A percentile compares a stretch with the other conserved stretches of the same genome.
Conservation (phyloP, 2,329 filamentous ascomycete genomes). For the Cercospora canescens region DNA sequence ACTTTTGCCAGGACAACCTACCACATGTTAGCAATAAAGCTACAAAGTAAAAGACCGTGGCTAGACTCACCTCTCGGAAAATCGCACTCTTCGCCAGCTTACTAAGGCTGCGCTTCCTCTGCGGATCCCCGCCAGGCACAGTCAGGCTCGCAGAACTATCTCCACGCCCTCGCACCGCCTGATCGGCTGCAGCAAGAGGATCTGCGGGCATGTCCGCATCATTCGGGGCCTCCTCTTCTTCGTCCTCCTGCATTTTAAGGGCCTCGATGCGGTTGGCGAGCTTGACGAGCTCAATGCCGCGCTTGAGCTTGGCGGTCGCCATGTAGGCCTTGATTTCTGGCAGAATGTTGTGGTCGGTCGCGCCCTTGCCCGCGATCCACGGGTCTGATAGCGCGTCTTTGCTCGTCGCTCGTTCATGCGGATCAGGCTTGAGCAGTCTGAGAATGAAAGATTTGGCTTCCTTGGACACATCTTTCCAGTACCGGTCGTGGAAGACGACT, state of each 20-base stretch:
- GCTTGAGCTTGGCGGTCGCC: constrained; percentile 83
- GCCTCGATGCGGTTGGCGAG: constrained; percentile 92
- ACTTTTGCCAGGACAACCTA: constrained; percentile 80
- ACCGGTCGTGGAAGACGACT: constrained; percentile 94
- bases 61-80: constrained; percentile 75
- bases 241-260: constrained; percentile 90
- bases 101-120: constrained; percentile 55
- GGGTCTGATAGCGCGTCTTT: constrained; percentile 33
- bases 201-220: constrained; percentile 63
- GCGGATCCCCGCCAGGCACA: constrained; percentile 27
- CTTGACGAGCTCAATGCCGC: constrained; percentile 95
- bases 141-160: constrained; percentile 21
- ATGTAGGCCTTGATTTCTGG: constrained; percentile 96
- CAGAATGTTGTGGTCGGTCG: constrained; percentile 93
- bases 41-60: background rate
- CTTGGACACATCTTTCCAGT: constrained; percentile 96
- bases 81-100: constrained; percentile 68
- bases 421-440: constrained; percentile 74
- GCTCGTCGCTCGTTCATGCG: constrained; percentile 74
- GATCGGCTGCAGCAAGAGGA: constrained; percentile 57
- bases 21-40: constrained; percentile 12
- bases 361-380: constrained; percentile 89
- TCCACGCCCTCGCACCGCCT: constrained; percentile 30
- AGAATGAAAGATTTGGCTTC: constrained; percentile 96
- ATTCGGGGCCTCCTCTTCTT: constrained; percentile 67